Base-by-base conservation (phyloP, 1,284 basidiomycete species). In the Naganishia sp. region DNA sequence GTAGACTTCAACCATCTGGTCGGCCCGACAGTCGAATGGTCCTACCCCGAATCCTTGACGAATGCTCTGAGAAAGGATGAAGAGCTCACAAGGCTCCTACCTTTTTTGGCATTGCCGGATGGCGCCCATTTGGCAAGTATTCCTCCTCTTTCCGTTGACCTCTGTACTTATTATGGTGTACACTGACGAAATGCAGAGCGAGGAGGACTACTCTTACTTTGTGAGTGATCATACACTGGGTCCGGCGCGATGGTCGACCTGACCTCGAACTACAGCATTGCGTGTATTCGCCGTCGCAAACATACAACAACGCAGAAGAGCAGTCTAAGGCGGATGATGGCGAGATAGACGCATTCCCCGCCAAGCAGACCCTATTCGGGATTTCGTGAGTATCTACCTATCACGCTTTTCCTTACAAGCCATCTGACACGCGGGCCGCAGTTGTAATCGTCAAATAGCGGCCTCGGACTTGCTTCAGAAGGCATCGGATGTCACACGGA, bases 191-290 rank as follows among this genome's bases (percentile, higher is more conserved):
- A 44, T 25, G 21, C 4, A 92, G 90, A 92, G 89, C 70, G 83
- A 88, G 36, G 95, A 99, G 81, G 95, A 99, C 77, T 99, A 97
- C 76, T 94, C 90, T 3, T 98, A 97, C 80, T 99, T 99, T 76
- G 78, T 80, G 64, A 61, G 76, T 68, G 21, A 18, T 3, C 53
- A 31, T 44, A 23, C 16, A 23, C 28, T 3, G 31, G 13, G 6
- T 10, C 16, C 46, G 18, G 50, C 15, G 2, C 10, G 9, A 13
- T 3, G 2, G 21, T 25, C 42, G 6, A 56, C 23, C n/a, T 33
- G 33, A 43, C 15, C 15, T 23, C 69, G 65, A 18, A 65, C 65
- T 23, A 75, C 86, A 57, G 84, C 87, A 52, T 83, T 87, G 31
- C 86, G 84, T 72, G 83, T 90, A 36, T 68, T 65, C 71, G 7